Evolutionary conservation across 164 flowering plant genomes (phyloP).

Genomic region (Akebia trifoliata): DNA sequence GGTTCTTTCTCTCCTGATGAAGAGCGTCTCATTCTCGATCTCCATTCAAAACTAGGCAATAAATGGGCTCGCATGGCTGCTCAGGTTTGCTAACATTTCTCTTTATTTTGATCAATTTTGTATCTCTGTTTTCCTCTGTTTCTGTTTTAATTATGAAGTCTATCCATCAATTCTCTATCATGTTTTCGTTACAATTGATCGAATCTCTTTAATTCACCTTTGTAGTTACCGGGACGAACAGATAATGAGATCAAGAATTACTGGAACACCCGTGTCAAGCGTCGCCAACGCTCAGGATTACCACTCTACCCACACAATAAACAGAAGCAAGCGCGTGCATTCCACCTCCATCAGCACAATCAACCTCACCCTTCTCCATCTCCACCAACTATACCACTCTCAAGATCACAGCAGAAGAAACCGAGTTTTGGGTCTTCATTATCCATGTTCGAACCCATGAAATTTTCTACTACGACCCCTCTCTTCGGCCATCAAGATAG

Average conservation of each 20-base stretch:
- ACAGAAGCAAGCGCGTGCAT: conserved; percentile 16
- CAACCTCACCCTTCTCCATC: conserved; percentile 11
- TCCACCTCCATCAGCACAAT: conserved; percentile 11
- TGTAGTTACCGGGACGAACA: conserved; percentile 64
- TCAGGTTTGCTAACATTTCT: too few relatives aligned
- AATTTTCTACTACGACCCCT: conserved; percentile 8
- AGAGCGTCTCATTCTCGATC: conserved; percentile 54
- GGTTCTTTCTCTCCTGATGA: conserved; percentile 66
- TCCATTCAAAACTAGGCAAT: conserved; percentile 71
- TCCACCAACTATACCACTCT: background rate
- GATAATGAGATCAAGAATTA: conserved; percentile 68
- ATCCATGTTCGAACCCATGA: conserved; percentile 24
- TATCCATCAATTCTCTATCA: too few relatives aligned
- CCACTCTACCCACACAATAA: conserved; percentile 52
- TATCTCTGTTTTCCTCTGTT: conserved; percentile 5
- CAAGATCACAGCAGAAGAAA: conserved; percentile 15
- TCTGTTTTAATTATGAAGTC: background rate
- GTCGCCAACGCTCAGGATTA: conserved; percentile 44
- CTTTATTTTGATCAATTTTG: too few relatives aligned
- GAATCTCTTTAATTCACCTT: too few relatives aligned
- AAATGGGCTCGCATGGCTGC: conserved; percentile 93
- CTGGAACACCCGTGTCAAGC: conserved; percentile 67
- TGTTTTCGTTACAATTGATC: too few relatives aligned
- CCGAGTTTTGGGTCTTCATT: conserved; percentile 15
- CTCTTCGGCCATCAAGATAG: conserved; percentile 6